These are phyloP conservation scores for Globisporangium abappressorium DNA, from an alignment of 352 stramenopile species.

Conservation along the genomic window DNA sequence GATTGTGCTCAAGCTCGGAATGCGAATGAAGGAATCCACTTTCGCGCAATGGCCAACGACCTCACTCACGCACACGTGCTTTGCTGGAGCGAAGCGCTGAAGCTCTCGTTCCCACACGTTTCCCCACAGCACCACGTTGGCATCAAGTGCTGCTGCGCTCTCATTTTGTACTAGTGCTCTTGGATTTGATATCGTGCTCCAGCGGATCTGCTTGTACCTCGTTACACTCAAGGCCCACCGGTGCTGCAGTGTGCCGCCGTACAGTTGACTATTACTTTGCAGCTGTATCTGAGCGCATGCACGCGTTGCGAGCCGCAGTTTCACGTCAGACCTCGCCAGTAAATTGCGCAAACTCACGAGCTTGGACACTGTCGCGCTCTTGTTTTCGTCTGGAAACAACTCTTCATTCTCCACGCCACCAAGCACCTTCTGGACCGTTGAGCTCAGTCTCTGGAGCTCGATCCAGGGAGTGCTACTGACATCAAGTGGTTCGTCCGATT, in stretches of 20 bases:
- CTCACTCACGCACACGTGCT: conserved; percentile 20
- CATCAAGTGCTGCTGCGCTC: too few relatives aligned
- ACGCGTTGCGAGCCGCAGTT: neutral
- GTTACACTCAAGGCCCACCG: neutral
- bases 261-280: neutral
- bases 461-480: neutral
- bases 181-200: neutral
- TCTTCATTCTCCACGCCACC: neutral
- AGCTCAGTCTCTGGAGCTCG: conserved; percentile 7
- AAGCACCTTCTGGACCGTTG: neutral
- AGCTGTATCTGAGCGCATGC: neutral
- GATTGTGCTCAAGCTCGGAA: neutral
- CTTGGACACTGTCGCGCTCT: neutral
- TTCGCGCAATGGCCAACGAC: conserved; percentile 34
- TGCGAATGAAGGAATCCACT: conserved; percentile 26
- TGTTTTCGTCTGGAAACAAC: neutral
- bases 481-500: neutral
- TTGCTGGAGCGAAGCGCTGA: conserved; percentile 8
- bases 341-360: conserved; percentile 13
- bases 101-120: conserved; percentile 36
- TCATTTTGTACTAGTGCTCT: neutral
- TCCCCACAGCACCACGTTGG: conserved; percentile 26
- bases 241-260: neutral
- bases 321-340: conserved; percentile 13
- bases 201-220: conserved; percentile 11